Evolutionary conservation across 805 yeast genomes (phyloP).

Genomic region (Sugiyamaella valdiviana): DNA sequence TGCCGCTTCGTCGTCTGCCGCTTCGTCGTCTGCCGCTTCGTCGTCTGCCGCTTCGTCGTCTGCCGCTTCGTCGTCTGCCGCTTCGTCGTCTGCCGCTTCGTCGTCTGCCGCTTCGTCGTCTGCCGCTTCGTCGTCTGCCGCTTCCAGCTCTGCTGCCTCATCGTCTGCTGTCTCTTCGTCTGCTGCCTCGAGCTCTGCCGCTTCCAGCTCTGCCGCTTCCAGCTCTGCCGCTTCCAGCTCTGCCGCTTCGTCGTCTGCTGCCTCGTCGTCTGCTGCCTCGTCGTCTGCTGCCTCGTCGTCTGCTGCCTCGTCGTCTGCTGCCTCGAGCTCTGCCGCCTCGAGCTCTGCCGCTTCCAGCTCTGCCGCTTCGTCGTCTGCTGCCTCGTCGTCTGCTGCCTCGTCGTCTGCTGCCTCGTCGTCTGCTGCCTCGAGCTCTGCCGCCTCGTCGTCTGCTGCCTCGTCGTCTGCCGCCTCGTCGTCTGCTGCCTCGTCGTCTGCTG

Average conservation of each 20-base stretch:
- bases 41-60: not conserved
- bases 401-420: slow-evolving; percentile 54
- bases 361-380: slow-evolving; percentile 49
- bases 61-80: not conserved
- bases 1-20: not conserved
- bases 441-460: not conserved
- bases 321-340: slow-evolving; percentile 1
- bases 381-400: slow-evolving; percentile 2
- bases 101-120: not conserved
- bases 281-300: not conserved
- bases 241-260: not conserved
- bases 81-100: not conserved
- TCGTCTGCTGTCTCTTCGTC: not conserved
- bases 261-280: not conserved
- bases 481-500: not conserved
- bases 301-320: not conserved
- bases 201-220: not conserved
- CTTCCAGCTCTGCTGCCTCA: not conserved
- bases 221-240: too few species aligned
- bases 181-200: not conserved
- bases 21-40: not conserved
- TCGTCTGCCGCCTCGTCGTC: not conserved
- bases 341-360: slow-evolving; percentile 79
- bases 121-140: not conserved
- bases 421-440: slow-evolving; percentile 43